Conservation (phyloP, 1,284 basidiomycete genomes). For the Trichosporon sp. region DNA sequence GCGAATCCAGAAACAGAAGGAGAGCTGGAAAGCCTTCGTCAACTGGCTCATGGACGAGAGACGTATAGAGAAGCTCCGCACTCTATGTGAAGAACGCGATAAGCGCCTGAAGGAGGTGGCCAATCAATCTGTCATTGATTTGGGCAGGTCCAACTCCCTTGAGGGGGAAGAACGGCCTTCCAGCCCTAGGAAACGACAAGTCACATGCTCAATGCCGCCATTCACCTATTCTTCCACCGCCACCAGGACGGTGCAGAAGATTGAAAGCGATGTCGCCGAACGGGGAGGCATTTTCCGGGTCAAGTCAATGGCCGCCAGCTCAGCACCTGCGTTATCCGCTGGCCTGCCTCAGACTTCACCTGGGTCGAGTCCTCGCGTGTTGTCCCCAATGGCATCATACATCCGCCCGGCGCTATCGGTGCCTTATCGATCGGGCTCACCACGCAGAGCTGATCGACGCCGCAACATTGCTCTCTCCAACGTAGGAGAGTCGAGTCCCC, state of each 20-base stretch:
- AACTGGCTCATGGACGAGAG: slow-evolving; percentile 48
- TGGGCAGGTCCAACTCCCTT: neutral
- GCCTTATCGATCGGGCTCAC: slow-evolving; percentile 34
- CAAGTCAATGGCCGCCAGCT: neutral
- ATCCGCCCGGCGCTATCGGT: slow-evolving; percentile 38
- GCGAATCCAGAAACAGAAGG: slow-evolving; percentile 33
- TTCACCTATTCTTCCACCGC: slow-evolving; percentile 1
- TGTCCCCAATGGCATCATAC: slow-evolving; percentile 24
- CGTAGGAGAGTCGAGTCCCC: slow-evolving; percentile 36
- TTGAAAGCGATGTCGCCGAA: slow-evolving; percentile 16
- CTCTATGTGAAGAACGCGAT: slow-evolving; percentile 37
- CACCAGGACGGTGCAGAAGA: slow-evolving; percentile 14
- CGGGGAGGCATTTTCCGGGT: slow-evolving; percentile 25
- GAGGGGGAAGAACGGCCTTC: neutral
- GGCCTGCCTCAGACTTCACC: slow-evolving; percentile 9
- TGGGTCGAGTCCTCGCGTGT: neutral
- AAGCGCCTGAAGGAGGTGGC: slow-evolving; percentile 30
- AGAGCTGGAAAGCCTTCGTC: slow-evolving; percentile 40
- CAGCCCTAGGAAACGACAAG: slow-evolving; percentile 16
- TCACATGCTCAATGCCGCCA: slow-evolving; percentile 6
- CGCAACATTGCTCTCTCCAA: slow-evolving; percentile 26
- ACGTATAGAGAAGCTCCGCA: slow-evolving; percentile 40
- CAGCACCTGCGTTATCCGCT: neutral
- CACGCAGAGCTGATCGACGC: slow-evolving; percentile 33
- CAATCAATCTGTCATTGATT: slow-evolving; percentile 6